A percentile compares a stretch with the other conserved stretches of the same genome.
phyloP scores from a whole-genome alignment of 495 filamentous ascomycete genomes.

The Penicillium cosmopolitanum region DNA sequence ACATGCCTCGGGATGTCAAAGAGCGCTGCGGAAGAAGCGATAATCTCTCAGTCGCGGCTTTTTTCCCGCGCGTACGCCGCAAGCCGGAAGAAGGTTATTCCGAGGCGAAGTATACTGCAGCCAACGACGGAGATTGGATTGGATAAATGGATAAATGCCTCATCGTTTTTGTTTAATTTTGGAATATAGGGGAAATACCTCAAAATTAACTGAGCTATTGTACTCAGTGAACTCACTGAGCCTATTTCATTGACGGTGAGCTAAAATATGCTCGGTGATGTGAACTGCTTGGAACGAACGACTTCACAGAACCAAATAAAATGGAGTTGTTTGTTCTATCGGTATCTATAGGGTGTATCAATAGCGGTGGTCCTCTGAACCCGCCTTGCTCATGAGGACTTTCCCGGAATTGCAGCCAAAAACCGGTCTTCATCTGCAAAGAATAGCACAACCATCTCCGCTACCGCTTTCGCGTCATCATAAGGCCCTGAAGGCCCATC shows the following conservation, averaged over 20 bases:
- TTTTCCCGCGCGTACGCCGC: conserved; percentile 21
- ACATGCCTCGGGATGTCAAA: conserved; percentile 38
- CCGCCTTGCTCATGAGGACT: not conserved
- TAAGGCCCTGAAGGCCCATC: conserved; percentile 16
- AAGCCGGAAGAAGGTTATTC: conserved; percentile 27
- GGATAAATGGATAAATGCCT: not conserved
- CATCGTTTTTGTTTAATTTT: not conserved
- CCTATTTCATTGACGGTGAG: too few species aligned
- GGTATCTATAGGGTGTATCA: too few species aligned
- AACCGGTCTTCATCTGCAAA: conserved; percentile 20
- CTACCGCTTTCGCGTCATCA: conserved; percentile 35
- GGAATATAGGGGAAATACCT: not conserved
- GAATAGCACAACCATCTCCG: conserved; percentile 34
- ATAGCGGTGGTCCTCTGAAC: too few species aligned
- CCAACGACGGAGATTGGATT: not conserved
- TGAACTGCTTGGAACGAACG: too few species aligned
- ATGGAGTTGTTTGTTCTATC: too few species aligned
- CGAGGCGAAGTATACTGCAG: conserved; percentile 14
- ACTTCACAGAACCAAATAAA: too few species aligned
- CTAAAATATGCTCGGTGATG: too few species aligned
- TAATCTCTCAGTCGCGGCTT: conserved; percentile 29
- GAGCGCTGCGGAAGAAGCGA: conserved; percentile 16
- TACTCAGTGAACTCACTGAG: too few species aligned
- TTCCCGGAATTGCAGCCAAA: not conserved
- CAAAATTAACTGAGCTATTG: too few species aligned